phyloP scores from a whole-genome alignment of 371 early-diverging fungal genomes.

The Rhizomucor miehei region DNA sequence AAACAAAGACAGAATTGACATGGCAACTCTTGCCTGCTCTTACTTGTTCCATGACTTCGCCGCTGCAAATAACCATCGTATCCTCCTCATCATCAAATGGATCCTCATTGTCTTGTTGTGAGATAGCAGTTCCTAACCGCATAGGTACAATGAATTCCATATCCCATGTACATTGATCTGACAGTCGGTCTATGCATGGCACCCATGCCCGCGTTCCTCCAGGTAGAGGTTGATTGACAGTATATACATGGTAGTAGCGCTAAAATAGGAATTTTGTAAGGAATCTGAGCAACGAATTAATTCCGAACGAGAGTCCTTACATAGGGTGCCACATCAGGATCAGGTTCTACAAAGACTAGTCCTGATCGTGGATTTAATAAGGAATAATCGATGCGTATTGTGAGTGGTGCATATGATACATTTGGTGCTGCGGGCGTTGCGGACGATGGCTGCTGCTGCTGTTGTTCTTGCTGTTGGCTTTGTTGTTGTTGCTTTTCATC shows the following conservation, averaged over 20 bases:
- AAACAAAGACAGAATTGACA: neutral
- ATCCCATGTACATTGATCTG: constrained; percentile 85
- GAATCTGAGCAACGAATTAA: neutral
- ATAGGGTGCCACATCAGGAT: constrained; percentile 55
- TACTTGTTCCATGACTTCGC: constrained; percentile 70
- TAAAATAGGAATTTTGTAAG: constrained; percentile 11
- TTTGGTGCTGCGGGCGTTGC: constrained; percentile 9
- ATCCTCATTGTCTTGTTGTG: constrained; percentile 32
- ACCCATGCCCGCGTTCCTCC: constrained; percentile 84
- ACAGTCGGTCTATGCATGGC: constrained; percentile 80
- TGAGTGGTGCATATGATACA: constrained; percentile 35
- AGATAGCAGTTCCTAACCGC: constrained; percentile 19
- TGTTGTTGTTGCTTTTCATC: neutral
- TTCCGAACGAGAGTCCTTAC: constrained; percentile 26
- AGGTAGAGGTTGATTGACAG: constrained; percentile 72
- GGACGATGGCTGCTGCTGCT: neutral
- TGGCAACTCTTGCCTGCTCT: neutral
- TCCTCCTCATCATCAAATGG: constrained; percentile 47
- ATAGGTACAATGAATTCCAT: constrained; percentile 78
- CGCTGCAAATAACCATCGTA: constrained; percentile 72
- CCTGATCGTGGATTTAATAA: constrained; percentile 53
- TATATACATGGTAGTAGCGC: constrained; percentile 72
- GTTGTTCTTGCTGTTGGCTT: neutral
- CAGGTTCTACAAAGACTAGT: constrained; percentile 57
- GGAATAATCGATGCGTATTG: constrained; percentile 51